A percentile compares a stretch with the other conserved stretches of the same genome.
These are phyloP conservation scores for Cyclotella sp. DNA, from an alignment of 108 stramenopile species.

Conservation along the genomic window DNA sequence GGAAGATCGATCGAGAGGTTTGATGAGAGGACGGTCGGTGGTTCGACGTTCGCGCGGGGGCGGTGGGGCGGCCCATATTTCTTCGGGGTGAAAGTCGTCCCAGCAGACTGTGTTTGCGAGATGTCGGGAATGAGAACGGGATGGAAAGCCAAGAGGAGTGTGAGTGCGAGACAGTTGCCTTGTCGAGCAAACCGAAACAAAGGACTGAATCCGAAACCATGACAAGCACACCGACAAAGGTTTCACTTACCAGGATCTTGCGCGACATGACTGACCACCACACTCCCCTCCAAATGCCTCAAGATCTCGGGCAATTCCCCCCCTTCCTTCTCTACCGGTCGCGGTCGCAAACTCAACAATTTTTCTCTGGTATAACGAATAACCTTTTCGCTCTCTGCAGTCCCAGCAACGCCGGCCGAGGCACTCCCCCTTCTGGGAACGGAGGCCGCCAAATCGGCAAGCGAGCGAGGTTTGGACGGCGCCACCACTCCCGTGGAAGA, in stretches of 20 bases:
- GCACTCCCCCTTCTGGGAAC: constrained; percentile 3
- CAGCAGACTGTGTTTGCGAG: constrained; percentile 67
- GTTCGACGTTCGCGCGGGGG: constrained; percentile 33
- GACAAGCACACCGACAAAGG: too few species aligned
- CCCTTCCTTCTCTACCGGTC: constrained; percentile 31
- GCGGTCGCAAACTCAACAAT: constrained; percentile 71
- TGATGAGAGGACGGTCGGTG: neutral
- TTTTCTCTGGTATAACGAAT: constrained; percentile 83
- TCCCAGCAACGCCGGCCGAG: neutral
- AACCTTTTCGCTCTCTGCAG: constrained; percentile 49
- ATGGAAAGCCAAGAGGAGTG: too few species aligned
- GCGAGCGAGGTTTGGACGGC: neutral
- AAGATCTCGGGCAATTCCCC: constrained; percentile 50
- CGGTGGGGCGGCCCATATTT: constrained; percentile 69
- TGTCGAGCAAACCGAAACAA: constrained; percentile 14
- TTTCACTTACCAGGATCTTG: constrained; percentile 80
- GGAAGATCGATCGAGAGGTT: constrained; percentile 8
- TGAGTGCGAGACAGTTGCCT: neutral
- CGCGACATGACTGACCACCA: constrained; percentile 56
- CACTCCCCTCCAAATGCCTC: constrained; percentile 60
- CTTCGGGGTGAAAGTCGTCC: constrained; percentile 84
- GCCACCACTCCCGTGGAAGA: constrained; percentile 7
- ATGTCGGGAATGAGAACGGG: too few species aligned
- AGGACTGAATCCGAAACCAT: neutral
- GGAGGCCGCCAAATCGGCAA: constrained; percentile 24